phyloP scores from a whole-genome alignment of 1,284 basidiomycete species.

The Sporisorium sorghi region DNA sequence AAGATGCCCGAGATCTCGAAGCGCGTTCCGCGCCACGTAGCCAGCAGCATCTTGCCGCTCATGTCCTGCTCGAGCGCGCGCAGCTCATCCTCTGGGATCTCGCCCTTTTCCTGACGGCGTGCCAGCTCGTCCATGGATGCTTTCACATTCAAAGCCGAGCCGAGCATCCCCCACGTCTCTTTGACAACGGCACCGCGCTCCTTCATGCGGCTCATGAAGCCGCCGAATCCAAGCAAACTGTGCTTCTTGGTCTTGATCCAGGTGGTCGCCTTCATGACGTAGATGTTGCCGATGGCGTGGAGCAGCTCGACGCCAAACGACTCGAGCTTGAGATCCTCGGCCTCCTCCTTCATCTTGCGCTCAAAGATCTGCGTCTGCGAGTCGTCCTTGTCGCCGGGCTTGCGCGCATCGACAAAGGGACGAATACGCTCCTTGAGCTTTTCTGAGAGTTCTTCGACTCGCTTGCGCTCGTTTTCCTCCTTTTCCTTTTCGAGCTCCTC shows the following conservation, averaged over 20 bases:
- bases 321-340: constrained; percentile 96
- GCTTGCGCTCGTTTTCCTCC: constrained; percentile 65
- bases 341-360: constrained; percentile 82
- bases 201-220: constrained; percentile 93
- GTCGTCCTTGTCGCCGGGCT: constrained; percentile 87
- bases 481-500: constrained; percentile 68
- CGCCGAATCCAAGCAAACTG: constrained; percentile 86
- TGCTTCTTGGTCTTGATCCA: constrained; percentile 78
- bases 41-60: constrained; percentile 78
- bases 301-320: constrained; percentile 94
- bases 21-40: constrained; percentile 61
- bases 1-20: constrained; percentile 65
- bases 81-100: constrained; percentile 78
- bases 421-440: constrained; percentile 69
- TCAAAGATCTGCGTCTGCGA: constrained; percentile 77
- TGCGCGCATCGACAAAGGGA: constrained; percentile 74
- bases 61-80: constrained; percentile 91
- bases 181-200: constrained; percentile 84
- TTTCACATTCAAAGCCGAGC: constrained; percentile 74
- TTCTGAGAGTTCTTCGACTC: constrained; percentile 62
- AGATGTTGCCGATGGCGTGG: constrained; percentile 75
- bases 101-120: constrained; percentile 85
- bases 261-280: constrained; percentile 90
- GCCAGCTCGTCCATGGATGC: constrained; percentile 84
- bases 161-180: constrained; percentile 69